Base-by-base conservation (phyloP, 2,329 filamentous ascomycete species). In the Talaromyces sp. region DNA sequence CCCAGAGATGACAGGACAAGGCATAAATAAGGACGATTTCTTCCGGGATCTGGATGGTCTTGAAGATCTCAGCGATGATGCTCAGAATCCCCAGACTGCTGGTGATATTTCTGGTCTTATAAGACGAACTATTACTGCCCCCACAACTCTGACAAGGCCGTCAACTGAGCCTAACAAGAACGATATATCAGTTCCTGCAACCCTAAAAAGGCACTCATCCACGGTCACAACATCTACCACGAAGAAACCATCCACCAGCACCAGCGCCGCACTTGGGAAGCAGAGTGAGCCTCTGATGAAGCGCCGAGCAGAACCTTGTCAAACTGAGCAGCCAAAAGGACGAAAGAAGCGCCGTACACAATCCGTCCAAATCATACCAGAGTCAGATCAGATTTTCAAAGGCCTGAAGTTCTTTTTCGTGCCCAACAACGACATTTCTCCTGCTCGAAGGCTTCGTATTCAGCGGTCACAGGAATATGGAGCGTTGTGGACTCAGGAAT, bases 391-490 rank as follows among this genome's bases (percentile, higher is more conserved):
- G 69, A 82, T 91, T 5, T 89, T 93, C 73, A 83, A 79, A 53
- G 83, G 79, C 0, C 75, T 91, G n/a, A 75, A 79, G 0, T 89
- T 92, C 69, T 91, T 87, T 77, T 97, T 95, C 74, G 86, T 96
- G 5, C 94, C 93, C 0, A 91, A 95, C 69, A 87, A 92, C 68
- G 89, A 94, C 68, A 84, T 90, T 56, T 86, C 89, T 36, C 84
- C 85, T 11, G 82, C 85, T 7, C 86, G 93, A 45, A 86, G 86
- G 63, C 77, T 88, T 65, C 88, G 91, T 3, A 96, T 97, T 61
- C 84, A 84, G 34, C 93, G 89, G 74, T 89, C 91, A 0, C 84
- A 87, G 61, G 88, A 92, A 71, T 88, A 88, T 74, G 94, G 94
- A 51, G 94, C 90, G 1, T 79, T 75, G 0, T 95, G 93, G 88